Evolutionary conservation across 176 grass and related monocot genomes (phyloP).

Genomic region (Aegilops bicornis): DNA sequence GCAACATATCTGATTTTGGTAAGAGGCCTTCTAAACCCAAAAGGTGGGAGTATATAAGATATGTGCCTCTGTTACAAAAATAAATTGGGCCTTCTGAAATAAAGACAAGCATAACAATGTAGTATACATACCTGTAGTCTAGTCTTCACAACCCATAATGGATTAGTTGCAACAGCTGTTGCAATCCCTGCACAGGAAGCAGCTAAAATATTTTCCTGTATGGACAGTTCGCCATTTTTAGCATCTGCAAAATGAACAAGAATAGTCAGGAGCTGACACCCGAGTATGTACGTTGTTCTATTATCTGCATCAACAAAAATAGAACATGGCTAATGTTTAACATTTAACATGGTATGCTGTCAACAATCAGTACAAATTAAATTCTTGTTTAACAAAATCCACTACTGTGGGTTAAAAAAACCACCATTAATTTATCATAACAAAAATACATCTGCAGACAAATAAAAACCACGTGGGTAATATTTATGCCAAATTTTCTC

Average conservation of each 20-base stretch:
- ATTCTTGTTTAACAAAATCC: no score
- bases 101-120: not conserved
- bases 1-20: no score
- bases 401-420: no score
- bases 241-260: constrained; percentile 23
- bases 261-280: not conserved
- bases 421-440: no score
- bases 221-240: constrained; percentile 47
- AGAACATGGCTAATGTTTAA: no score
- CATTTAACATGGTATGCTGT: no score
- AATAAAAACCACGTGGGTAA: no score
- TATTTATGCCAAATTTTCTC: no score
- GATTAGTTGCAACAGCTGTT: constrained; percentile 79
- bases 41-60: no score
- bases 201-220: constrained; percentile 69
- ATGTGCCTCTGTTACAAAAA: not conserved
- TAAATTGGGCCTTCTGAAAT: not conserved
- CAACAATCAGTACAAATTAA: no score
- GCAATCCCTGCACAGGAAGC: constrained; percentile 77
- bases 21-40: no score
- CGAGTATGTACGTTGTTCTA: not conserved
- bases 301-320: not conserved
- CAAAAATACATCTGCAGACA: no score
- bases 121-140: constrained; percentile 71
- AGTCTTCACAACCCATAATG: constrained; percentile 94